Evolutionary conservation across 805 yeast genomes (phyloP).

Genomic region (Brettanomyces naardenensis): DNA sequence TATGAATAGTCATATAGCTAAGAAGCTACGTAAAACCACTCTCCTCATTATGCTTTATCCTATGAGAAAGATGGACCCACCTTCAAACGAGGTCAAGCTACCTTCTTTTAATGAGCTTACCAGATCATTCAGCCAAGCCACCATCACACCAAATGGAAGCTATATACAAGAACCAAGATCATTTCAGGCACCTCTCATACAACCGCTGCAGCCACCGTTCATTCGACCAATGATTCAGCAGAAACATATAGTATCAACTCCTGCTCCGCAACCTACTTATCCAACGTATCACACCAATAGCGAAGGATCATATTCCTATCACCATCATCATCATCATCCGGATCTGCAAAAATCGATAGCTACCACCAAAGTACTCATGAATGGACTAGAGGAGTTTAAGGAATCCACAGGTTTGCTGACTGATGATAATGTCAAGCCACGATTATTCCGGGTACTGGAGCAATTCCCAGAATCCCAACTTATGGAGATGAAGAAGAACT

Average conservation of each 20-base stretch:
- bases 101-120: constrained; percentile 3
- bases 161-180: background rate
- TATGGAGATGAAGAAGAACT: background rate
- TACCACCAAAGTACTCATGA: background rate
- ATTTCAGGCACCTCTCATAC: too few relatives aligned
- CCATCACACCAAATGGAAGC: background rate
- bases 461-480: background rate
- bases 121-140: background rate
- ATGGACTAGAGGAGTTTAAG: background rate
- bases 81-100: background rate
- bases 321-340: too few relatives aligned
- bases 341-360: too few relatives aligned
- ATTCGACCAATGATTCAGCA: too few relatives aligned
- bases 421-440: background rate
- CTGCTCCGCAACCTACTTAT: too few relatives aligned
- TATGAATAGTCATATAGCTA: too few relatives aligned
- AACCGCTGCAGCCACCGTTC: too few relatives aligned
- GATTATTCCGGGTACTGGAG: background rate
- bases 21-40: too few relatives aligned
- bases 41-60: constrained; percentile 68
- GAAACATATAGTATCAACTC: too few relatives aligned
- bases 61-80: background rate
- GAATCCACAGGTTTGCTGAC: background rate
- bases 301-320: too few relatives aligned
- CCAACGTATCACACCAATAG: too few relatives aligned